phyloP scores from a whole-genome alignment of 352 stramenopile species.

The Pythium phragmitis region DNA sequence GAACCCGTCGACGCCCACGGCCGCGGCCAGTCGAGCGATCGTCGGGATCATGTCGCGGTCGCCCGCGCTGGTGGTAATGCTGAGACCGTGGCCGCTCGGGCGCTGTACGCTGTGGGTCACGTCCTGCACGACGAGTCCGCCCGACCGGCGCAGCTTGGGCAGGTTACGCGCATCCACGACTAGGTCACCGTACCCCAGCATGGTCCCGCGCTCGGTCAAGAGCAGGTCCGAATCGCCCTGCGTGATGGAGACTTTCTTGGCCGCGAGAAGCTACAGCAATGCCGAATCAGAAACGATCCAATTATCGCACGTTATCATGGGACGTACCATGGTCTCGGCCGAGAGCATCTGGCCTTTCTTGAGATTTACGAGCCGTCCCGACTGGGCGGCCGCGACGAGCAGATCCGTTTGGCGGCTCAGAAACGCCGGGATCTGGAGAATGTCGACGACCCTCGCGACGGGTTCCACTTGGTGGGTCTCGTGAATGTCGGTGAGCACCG shows the following conservation, averaged over 20 bases:
- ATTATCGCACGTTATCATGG: not conserved
- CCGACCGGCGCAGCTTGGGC: slow-evolving; percentile 55
- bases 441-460: slow-evolving; percentile 69
- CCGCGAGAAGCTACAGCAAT: slow-evolving; percentile 52
- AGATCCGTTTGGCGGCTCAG: slow-evolving; percentile 89
- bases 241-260: slow-evolving; percentile 65
- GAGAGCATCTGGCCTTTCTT: slow-evolving; percentile 90
- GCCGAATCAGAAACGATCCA: not conserved
- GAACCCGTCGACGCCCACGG: slow-evolving; percentile 85
- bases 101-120: slow-evolving; percentile 86
- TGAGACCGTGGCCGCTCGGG: slow-evolving; percentile 42
- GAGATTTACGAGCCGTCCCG: slow-evolving; percentile 80
- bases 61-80: slow-evolving; percentile 46
- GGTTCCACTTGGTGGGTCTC: slow-evolving; percentile 76
- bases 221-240: slow-evolving; percentile 73
- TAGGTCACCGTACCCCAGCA: slow-evolving; percentile 88
- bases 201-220: slow-evolving; percentile 83
- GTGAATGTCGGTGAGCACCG: slow-evolving; percentile 85
- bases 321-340: slow-evolving; percentile 71
- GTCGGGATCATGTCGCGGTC: slow-evolving; percentile 84
- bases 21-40: slow-evolving; percentile 81
- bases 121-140: slow-evolving; percentile 81
- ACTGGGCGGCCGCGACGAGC: slow-evolving; percentile 70
- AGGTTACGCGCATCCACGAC: slow-evolving; percentile 85
- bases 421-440: slow-evolving; percentile 89